Conservation (phyloP, 805 yeast species). For the Grigorovia transvaalensis region DNA sequence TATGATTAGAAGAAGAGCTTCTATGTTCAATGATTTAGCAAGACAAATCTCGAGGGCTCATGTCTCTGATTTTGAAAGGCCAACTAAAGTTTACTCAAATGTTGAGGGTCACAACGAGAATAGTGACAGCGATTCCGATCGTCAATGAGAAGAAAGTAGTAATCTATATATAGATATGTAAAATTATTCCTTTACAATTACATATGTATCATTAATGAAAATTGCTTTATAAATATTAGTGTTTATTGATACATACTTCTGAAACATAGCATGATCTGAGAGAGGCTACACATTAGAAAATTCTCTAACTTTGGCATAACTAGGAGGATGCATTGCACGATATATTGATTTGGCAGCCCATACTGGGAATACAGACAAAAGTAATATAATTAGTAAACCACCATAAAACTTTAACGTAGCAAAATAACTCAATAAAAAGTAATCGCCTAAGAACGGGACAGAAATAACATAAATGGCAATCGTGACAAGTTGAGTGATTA, state of each 20-base stretch:
- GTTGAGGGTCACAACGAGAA: not conserved
- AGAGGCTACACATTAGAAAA: slow-evolving; percentile 28
- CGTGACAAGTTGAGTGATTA: slow-evolving; percentile 61
- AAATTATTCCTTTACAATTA: too few species aligned
- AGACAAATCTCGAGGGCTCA: slow-evolving; percentile 64
- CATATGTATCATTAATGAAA: too few species aligned
- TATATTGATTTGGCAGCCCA: slow-evolving; percentile 74
- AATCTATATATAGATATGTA: slow-evolving; percentile 1
- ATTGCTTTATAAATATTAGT: not conserved
- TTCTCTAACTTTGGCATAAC: slow-evolving; percentile 93
- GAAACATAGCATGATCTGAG: not conserved
- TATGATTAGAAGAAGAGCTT: slow-evolving; percentile 16
- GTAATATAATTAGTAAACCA: slow-evolving; percentile 55
- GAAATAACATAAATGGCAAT: slow-evolving; percentile 56
- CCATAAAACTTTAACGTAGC: slow-evolving; percentile 50
- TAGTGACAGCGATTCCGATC: slow-evolving; percentile 14
- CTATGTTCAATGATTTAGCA: slow-evolving; percentile 18
- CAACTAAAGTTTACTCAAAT: slow-evolving; percentile 11
- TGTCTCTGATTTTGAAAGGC: slow-evolving; percentile 74
- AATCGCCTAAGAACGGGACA: slow-evolving; percentile 79
- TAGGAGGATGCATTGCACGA: slow-evolving; percentile 79
- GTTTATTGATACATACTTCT: not conserved
- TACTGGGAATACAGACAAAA: slow-evolving; percentile 73
- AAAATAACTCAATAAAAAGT: slow-evolving; percentile 64
- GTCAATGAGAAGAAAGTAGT: not conserved